Percentiles rank a stretch among this genome's conserved stretches.
Conservation (phyloP, 148 eudicot genomes). For the Cornus suecica region DNA sequence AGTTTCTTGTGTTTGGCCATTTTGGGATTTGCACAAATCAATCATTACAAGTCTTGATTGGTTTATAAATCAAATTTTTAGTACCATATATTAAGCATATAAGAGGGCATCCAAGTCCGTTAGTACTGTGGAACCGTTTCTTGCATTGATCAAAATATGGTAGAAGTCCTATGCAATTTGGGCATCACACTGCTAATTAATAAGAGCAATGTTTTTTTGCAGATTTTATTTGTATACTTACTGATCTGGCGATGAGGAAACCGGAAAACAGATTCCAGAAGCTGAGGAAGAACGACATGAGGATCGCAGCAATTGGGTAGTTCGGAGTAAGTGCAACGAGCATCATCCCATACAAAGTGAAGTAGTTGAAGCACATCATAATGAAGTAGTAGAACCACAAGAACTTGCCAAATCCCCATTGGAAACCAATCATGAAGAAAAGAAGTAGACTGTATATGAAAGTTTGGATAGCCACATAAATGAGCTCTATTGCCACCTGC, state of each 20-base stretch:
- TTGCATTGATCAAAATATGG: no score
- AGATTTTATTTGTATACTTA: constrained; percentile 10
- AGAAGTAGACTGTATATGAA: constrained; percentile 39
- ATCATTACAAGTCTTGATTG: neutral
- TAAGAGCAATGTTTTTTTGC: neutral
- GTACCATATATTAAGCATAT: neutral
- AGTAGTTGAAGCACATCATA: constrained; percentile 43
- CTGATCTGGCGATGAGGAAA: constrained; percentile 41
- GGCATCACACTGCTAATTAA: no score
- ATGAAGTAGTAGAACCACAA: constrained; percentile 41
- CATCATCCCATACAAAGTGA: constrained; percentile 53
- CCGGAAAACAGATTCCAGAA: constrained; percentile 55
- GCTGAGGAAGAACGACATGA: constrained; percentile 47
- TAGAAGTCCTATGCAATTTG: no score
- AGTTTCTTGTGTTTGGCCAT: neutral
- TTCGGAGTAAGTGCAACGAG: constrained; percentile 49
- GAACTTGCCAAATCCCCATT: constrained; percentile 28
- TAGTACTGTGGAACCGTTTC: no score
- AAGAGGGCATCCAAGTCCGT: no score
- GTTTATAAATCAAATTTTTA: neutral
- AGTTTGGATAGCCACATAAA: constrained; percentile 37
- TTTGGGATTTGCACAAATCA: neutral
- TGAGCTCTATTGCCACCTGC: constrained; percentile 38
- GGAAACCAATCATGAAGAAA: constrained; percentile 45
- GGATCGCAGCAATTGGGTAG: constrained; percentile 39